Evolutionary conservation across 208 protist species (phyloP), one percentile per base, ranked within the genome.

Genomic region (Leishmania arabica): DNA sequence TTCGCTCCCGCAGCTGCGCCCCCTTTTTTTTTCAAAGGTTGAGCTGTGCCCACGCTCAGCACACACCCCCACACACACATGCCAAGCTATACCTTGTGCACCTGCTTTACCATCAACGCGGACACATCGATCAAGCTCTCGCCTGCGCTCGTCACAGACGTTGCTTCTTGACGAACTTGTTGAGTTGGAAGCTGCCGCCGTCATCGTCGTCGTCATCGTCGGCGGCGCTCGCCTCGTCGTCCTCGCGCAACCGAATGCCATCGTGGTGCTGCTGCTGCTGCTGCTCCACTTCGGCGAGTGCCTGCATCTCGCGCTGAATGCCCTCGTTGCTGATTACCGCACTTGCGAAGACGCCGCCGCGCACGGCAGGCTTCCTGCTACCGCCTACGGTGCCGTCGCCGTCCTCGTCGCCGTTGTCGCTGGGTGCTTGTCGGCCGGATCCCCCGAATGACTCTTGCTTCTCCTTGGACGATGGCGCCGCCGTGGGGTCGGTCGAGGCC

Each of bases 291-390:
- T 88, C 84, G 6, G 81, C 90, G 54, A 96, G 83, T 54, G 88
- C 89, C 69, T 92, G 84, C 93, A 96, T 94, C 84, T 96, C 93
- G 1, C 89, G 83, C 66, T 79, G 79, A 71, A 96, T 94, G 27
- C 93, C 93, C 64, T 93, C 91, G 70, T 95, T 95, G 62, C 91
- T 96, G 76, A 96, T 90, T 6, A 94, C 91, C 0, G 88, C 86
- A 6, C 86, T 88, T 47, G 87, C 85, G 70, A 93, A 92, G 53
- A 94, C 78, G 53, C 84, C 89, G 45, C 85, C 87, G 0, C 82
- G 83, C 49, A 92, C 80, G 19, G 80, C 69, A 31, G 76, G 64
- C 76, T 84, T 76, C 49, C 76, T 80, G 51, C 74, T 74, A 27
- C 79, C 69, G 45, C 65, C 82, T 54, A 77, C 73, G 6, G 79